Evolutionary conservation across 306 rosid species (phyloP), one percentile per base, ranked within the genome.

Genomic region (Boehmeria nivea): DNA sequence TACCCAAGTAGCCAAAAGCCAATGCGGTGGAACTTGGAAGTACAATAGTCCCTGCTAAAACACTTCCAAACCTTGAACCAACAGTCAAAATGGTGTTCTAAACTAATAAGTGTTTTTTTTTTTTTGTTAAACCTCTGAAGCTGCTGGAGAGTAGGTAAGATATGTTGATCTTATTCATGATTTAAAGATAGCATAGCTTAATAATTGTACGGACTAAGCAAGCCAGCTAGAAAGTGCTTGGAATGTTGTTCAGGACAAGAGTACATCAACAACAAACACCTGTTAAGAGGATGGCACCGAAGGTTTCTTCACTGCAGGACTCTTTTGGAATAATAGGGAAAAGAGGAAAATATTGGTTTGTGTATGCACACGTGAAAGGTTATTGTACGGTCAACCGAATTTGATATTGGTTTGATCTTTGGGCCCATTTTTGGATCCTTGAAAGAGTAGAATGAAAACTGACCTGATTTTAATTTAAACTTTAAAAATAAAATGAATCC

Each of bases 231-330:
- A 47, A 14, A 40, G 78, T 51, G 73, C 72, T 72, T 83, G 88
- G 83, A 69, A 76, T 45, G 76, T 82, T 75, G 78, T 73, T 70
- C 51, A 79, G 83, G 83, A 84, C 84, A 68, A 40, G 18, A 57
- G 81, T 67, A 72, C 83, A 75, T 61, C 49, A 59, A 28, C 37
- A 53, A 25, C 2, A 34, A 66, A 72, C 68, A 65, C 34, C 59
- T 59, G 75, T 62, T 57, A 54, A 60, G 68, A 68, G 62, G 49
- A 23, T n/a, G 57, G 72, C 58, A 23, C 43, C 48, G 40, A 54
- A 63, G 56, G 60, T 61, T 75, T 65, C 65, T 62, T 62, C 54
- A 67, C 64, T 28, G 36, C 42, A 54, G 38, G 69, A 63, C 71
- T 63, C 60, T 47, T 51, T 6, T 25, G 26, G 22, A 38, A 55